Percentiles rank a stretch among this genome's conserved stretches.
phyloP scores from a whole-genome alignment of 768 basidiomycete genomes.

The Mycena belliarum region DNA sequence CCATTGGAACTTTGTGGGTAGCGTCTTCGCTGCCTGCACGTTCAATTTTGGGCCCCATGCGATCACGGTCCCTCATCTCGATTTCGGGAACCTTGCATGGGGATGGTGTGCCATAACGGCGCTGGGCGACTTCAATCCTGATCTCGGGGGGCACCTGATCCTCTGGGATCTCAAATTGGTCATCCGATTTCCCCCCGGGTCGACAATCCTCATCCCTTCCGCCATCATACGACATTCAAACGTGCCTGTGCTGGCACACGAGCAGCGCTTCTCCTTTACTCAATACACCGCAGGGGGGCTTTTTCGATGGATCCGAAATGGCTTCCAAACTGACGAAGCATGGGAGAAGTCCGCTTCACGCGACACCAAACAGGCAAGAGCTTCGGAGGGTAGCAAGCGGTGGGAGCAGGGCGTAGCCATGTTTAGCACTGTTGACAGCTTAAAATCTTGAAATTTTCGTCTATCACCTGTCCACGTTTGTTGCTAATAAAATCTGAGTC shows the following conservation, averaged over 20 bases:
- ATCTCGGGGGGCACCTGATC: not conserved
- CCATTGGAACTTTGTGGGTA: not conserved
- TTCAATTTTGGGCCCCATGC: not conserved
- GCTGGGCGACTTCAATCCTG: not conserved
- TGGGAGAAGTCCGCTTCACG: no score
- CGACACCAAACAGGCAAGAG: no score
- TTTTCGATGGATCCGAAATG: not conserved
- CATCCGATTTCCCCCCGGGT: not conserved
- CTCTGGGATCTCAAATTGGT: not conserved
- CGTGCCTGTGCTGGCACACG: not conserved
- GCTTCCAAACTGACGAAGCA: not conserved
- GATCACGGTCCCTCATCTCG: not conserved
- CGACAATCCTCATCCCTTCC: not conserved
- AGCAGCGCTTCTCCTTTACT: not conserved
- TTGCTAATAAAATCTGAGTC: no score
- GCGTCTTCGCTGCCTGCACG: not conserved
- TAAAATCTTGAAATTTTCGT: no score
- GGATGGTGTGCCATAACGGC: not conserved
- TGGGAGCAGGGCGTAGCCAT: not conserved
- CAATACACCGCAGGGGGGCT: not conserved
- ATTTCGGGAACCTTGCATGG: not conserved
- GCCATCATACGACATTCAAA: not conserved
- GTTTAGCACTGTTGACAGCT: not conserved
- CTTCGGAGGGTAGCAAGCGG: not conserved
- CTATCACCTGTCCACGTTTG: no score